Conservation (phyloP, 1,284 basidiomycete genomes). For the Agroathelia rolfsii region DNA sequence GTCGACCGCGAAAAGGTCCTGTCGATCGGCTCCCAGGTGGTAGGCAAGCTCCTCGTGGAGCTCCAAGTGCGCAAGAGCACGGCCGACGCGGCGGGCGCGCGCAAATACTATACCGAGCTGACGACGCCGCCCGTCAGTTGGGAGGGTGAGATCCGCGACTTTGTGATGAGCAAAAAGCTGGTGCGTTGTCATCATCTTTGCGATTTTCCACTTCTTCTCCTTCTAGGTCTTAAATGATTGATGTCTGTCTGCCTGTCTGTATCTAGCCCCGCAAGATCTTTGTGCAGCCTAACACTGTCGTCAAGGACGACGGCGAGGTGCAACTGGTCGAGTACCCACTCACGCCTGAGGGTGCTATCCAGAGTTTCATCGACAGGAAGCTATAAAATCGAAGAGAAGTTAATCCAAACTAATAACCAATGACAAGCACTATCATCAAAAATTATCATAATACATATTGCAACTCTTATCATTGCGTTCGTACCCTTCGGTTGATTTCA, state of each 20-base stretch:
- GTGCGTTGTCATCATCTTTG: constrained; percentile 27
- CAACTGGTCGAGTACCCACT: constrained; percentile 70
- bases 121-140: constrained; percentile 65
- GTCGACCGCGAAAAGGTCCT: constrained; percentile 64
- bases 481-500: too few species aligned
- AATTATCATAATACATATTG: too few species aligned
- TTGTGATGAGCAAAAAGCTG: constrained; percentile 72
- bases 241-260: constrained; percentile 4
- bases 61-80: constrained; percentile 77
- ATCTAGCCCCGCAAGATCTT: constrained; percentile 70
- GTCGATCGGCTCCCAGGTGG: constrained; percentile 49
- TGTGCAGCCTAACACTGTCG: constrained; percentile 69
- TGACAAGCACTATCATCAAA: too few species aligned
- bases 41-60: constrained; percentile 65
- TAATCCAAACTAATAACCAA: too few species aligned
- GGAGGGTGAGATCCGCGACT: constrained; percentile 64
- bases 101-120: constrained; percentile 62
- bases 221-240: constrained; percentile 5
- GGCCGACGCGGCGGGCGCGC: constrained; percentile 69
- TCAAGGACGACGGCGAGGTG: constrained; percentile 56
- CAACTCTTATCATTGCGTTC: too few species aligned
- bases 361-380: constrained; percentile 70
- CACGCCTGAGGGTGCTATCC: constrained; percentile 60
- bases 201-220: constrained; percentile 3
- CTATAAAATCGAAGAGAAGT: constrained; percentile 27